Conservation (phyloP, 129 eudicot species). For the Centaurea solstitialis region DNA sequence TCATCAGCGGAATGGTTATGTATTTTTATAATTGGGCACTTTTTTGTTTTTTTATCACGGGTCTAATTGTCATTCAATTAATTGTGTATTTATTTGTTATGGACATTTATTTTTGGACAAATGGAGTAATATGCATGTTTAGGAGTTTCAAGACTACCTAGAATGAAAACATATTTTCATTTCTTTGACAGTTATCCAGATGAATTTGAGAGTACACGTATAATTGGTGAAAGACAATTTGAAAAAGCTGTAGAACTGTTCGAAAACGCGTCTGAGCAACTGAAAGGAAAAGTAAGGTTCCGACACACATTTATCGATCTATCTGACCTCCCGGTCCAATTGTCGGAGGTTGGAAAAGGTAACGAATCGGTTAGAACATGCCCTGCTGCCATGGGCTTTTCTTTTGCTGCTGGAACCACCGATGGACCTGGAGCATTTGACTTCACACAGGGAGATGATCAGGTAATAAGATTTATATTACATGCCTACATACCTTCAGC, state of each 20-base stretch:
- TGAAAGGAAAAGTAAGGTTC: constrained; percentile 41
- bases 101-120: background rate
- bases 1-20: background rate
- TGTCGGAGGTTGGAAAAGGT: constrained; percentile 24
- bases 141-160: background rate
- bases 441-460: constrained; percentile 58
- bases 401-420: constrained; percentile 71
- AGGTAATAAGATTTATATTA: constrained; percentile 29
- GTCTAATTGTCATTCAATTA: background rate
- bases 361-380: constrained; percentile 45
- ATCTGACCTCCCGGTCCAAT: constrained; percentile 38
- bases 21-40: background rate
- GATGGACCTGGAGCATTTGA: constrained; percentile 72
- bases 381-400: constrained; percentile 71
- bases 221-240: constrained; percentile 61
- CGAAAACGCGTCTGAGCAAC: constrained; percentile 42
- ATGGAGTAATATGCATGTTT: background rate
- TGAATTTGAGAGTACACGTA: constrained; percentile 62
- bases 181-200: constrained; percentile 46
- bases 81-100: background rate
- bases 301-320: constrained; percentile 51
- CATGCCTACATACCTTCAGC: background rate
- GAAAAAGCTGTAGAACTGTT: constrained; percentile 46
- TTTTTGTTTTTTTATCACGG: background rate
- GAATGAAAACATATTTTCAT: background rate